These are phyloP conservation scores for Tulasnella sp. DNA, from an alignment of 768 basidiomycete species.

Conservation along the genomic window DNA sequence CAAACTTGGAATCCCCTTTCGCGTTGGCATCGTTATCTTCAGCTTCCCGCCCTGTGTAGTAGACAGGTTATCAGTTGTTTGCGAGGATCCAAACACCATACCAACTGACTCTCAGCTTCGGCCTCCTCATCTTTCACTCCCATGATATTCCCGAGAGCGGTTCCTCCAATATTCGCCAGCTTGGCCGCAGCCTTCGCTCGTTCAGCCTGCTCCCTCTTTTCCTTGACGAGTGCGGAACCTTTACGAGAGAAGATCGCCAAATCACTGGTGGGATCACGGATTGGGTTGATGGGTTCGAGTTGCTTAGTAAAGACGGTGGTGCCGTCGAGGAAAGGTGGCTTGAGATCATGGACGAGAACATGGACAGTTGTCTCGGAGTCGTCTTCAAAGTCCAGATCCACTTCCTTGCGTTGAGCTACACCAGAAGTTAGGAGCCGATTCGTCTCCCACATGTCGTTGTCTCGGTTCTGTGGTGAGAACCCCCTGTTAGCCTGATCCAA, in stretches of 20 bases:
- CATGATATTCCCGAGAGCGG: constrained; percentile 93
- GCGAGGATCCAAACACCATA: constrained; percentile 18
- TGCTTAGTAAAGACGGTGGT: constrained; percentile 94
- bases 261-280: constrained; percentile 86
- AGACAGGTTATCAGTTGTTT: background rate
- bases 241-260: constrained; percentile 96
- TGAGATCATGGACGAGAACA: constrained; percentile 93
- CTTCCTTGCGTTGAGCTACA: constrained; percentile 73
- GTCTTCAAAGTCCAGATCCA: constrained; percentile 94
- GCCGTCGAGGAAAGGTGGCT: constrained; percentile 96
- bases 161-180: constrained; percentile 84
- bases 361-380: constrained; percentile 95
- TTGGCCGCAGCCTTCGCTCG: constrained; percentile 94
- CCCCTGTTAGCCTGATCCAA: constrained; percentile 22
- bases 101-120: constrained; percentile 73
- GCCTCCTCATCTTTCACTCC: constrained; percentile 94
- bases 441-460: constrained; percentile 98
- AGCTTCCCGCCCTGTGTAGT: constrained; percentile 43
- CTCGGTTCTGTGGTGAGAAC: constrained; percentile 61
- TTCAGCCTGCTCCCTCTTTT: constrained; percentile 94
- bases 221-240: constrained; percentile 88
- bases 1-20: constrained; percentile 94
- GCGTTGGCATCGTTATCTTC: constrained; percentile 42
- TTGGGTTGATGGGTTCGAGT: constrained; percentile 93
- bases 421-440: constrained; percentile 97